Evolutionary conservation across 2,329 filamentous ascomycete genomes (phyloP), one percentile per base, ranked within the genome.

Genomic region (Emydomyces testavorans): DNA sequence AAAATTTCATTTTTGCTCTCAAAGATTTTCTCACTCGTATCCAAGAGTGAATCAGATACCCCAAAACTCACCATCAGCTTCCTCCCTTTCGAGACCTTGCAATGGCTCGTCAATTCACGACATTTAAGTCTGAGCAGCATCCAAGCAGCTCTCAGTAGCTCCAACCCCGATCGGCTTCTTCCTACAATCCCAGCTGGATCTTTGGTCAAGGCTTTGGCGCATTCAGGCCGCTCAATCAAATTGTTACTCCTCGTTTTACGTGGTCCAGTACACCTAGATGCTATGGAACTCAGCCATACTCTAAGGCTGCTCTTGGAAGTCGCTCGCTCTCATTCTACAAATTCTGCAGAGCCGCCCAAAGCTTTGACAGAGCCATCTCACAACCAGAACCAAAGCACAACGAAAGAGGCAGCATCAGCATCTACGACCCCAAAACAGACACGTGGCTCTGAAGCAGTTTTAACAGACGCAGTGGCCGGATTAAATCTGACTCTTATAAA

Each of bases 101-200:
- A 63, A 26, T 71, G 68, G 68, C 61, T 72, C 10, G 60, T 67
- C 38, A 53, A 60, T 10, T 49, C 62, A 6, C 65, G 67, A 15
- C 60, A 68, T 23, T 49, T 72, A 3, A 66, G 60, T 13, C 48
- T 57, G 6, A 61, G 61, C 41, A 67, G 65, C n/a, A 58, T 71
- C 24, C 62, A 68, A 36, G 60, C 60, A 43, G 66, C 67, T 11
- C 55, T 69, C 26, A 61, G 64, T 24, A 62, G 59, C 7, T 53
- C 61, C 21, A 56, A 54, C 48, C 62, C 60, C 43, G 60, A 60
- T n/a, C 57, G 57, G 29, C 59, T 65, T 37, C 53, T 66, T n/a
- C 63, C 63, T 6, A 53, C 58, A 3, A 55, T 72, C 28, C 62
- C 65, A 11, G 58, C 57, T 16, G 65, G 65, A 6, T 61, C 66